Percentiles rank a stretch among this genome's conserved stretches.
Conservation (phyloP, 768 basidiomycete genomes). For the Mycena galericulata region DNA sequence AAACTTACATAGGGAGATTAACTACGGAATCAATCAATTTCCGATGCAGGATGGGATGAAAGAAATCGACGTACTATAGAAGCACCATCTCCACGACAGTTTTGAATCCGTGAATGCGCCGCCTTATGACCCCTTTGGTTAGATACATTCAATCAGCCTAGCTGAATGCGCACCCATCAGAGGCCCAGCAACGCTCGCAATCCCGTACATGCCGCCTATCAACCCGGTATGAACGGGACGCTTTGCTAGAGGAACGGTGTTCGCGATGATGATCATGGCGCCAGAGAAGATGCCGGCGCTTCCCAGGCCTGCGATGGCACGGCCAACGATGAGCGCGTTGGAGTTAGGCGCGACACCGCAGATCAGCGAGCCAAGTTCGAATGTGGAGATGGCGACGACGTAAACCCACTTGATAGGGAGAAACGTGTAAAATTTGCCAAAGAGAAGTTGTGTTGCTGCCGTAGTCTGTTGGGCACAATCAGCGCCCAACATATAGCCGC, state of each 20-base stretch:
- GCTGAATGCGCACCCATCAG: too few species aligned
- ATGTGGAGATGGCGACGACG: constrained; percentile 44
- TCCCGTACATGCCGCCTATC: constrained; percentile 46
- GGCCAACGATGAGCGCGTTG: constrained; percentile 52
- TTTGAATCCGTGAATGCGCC: constrained; percentile 47
- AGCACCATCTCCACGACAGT: constrained; percentile 53
- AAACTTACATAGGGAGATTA: constrained; percentile 50
- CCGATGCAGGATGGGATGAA: background rate
- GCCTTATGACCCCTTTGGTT: too few species aligned
- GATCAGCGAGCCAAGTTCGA: constrained; percentile 58
- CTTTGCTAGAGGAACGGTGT: constrained; percentile 43
- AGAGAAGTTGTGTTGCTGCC: constrained; percentile 36
- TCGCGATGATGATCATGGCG: constrained; percentile 40
- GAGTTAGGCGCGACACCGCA: constrained; percentile 51
- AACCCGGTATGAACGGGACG: constrained; percentile 51
- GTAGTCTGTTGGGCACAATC: constrained; percentile 28
- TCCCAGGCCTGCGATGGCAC: constrained; percentile 59
- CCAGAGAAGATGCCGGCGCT: constrained; percentile 49
- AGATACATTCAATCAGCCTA: too few species aligned
- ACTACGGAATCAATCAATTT: background rate
- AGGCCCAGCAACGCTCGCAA: constrained; percentile 40
- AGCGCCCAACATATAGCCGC: background rate
- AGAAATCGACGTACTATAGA: background rate
- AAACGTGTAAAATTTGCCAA: constrained; percentile 38
- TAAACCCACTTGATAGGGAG: constrained; percentile 35